Conservation (phyloP, 2,329 filamentous ascomycete genomes). For the Didymosphaeria variabile region DNA sequence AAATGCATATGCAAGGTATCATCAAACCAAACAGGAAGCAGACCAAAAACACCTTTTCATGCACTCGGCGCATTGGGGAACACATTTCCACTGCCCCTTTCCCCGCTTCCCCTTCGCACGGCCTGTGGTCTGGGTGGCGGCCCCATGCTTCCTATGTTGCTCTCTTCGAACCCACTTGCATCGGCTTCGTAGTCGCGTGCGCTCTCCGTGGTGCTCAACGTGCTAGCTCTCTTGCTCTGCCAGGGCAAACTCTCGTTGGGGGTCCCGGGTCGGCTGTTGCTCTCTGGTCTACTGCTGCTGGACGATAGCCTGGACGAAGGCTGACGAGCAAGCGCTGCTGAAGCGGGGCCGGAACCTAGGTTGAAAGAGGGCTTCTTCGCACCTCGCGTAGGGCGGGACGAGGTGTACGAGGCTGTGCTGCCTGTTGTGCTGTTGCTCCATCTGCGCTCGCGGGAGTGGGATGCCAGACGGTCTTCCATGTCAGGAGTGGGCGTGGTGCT, state of each 20-base stretch:
- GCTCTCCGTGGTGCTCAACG: slow-evolving; percentile 41
- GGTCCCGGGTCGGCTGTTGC: not conserved
- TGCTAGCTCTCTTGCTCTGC: slow-evolving; percentile 45
- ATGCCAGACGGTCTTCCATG: slow-evolving; percentile 34
- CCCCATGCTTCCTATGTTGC: slow-evolving; percentile 23
- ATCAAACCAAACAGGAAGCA: slow-evolving; percentile 4
- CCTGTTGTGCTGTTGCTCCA: slow-evolving; percentile 47
- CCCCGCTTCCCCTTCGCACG: slow-evolving; percentile 15
- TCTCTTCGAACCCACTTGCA: slow-evolving; percentile 17
- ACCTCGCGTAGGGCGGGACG: slow-evolving; percentile 32
- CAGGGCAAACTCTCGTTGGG: slow-evolving; percentile 34
- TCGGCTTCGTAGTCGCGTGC: slow-evolving; percentile 31
- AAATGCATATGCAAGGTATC: slow-evolving; percentile 12
- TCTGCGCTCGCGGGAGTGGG: slow-evolving; percentile 31
- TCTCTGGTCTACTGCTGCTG: slow-evolving; percentile 25
- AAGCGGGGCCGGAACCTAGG: slow-evolving; percentile 28
- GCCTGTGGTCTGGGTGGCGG: slow-evolving; percentile 19
- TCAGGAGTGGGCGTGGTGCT: slow-evolving; percentile 46
- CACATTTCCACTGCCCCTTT: slow-evolving; percentile 19
- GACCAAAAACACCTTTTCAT: slow-evolving; percentile 13
- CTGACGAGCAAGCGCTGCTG: slow-evolving; percentile 38
- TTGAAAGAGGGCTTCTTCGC: slow-evolving; percentile 23
- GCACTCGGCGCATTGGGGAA: slow-evolving; percentile 31
- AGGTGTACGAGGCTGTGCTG: slow-evolving; percentile 36
- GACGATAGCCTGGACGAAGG: slow-evolving; percentile 26